Base-by-base conservation (phyloP, 345 rosid genomes). In the Rhodomyrtus tomentosa region DNA sequence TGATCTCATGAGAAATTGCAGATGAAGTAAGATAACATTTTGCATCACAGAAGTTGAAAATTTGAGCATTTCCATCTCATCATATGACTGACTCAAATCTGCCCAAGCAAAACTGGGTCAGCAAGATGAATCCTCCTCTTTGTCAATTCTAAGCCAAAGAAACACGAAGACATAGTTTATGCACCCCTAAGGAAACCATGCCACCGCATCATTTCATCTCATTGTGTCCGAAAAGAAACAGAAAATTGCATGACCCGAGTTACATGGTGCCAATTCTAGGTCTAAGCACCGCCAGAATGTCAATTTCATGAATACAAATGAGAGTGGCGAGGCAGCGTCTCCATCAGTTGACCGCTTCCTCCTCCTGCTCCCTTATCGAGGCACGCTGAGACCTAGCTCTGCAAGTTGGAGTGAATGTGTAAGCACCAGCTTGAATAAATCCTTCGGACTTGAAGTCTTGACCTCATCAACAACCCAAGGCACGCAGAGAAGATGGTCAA, bases 361-460 rank as follows among this genome's bases (percentile, higher is more conserved):
- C 25, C 2, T 36, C 79, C 79, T 36, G 45, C 45, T 32, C 88
- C 84, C 74, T 91, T 88, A 92, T 95, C 98, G 96, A 84, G 96
- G 98, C 86, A 90, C 96, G n/a, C 96, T 87, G 86, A 93, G 91
- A 84, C 98, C 96, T 55, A 94, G 89, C 89, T 91, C 96, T 96
- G 96, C 84, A 81, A 88, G 80, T 83, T 81, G 79, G 12, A 7
- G 22, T 36, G 79, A 18, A 68, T 68, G 79, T 68, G 45, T 68
- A 80, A 86, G 58, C 38, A 73, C 54, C 90, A 76, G 82, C 40
- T 27, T 9, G 9, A 13, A 73, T 16, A 82, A 84, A 81, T 86
- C 84, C 82, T 52, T 62, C 80, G 42, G 85, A 50, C 74, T 72
- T n/a, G n/a, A 29, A 20, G 48, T 49, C 29, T 10, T 15, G 40